These are phyloP conservation scores for Pseudogymnoascus pannorum DNA, from an alignment of 2,329 filamentous ascomycete genomes.

Conservation along the genomic window DNA sequence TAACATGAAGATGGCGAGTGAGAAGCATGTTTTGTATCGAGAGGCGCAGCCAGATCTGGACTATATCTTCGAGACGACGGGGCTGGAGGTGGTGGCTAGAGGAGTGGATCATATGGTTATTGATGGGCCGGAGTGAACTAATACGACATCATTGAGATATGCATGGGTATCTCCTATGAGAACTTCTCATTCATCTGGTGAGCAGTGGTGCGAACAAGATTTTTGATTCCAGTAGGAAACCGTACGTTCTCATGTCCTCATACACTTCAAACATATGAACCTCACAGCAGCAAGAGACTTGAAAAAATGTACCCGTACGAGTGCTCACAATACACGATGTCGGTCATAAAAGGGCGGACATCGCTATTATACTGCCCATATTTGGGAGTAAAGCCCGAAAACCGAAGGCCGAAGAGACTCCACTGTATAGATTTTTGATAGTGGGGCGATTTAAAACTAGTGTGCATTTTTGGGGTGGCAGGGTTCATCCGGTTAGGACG, in stretches of 20 bases:
- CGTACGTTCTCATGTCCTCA: no score
- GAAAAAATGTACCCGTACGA: neutral
- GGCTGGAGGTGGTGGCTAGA: conserved; percentile 24
- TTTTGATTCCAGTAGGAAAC: neutral
- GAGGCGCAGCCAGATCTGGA: conserved; percentile 42
- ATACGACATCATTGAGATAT: neutral
- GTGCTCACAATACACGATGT: neutral
- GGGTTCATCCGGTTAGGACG: conserved; percentile 3
- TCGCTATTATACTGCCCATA: neutral
- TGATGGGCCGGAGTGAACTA: conserved; percentile 13
- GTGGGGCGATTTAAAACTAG: neutral
- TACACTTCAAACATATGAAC: neutral
- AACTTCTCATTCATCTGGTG: neutral
- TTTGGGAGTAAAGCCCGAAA: neutral
- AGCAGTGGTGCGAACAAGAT: neutral
- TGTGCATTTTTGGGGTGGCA: neutral
- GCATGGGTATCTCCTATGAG: neutral
- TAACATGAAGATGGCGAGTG: conserved; percentile 43
- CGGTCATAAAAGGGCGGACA: neutral
- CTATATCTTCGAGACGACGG: conserved; percentile 38
- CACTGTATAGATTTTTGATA: conserved; percentile 8
- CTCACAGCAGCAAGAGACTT: neutral
- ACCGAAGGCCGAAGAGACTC: neutral
- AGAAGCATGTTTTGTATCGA: conserved; percentile 38
- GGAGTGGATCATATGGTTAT: conserved; percentile 25